Conservation (phyloP, 1,284 basidiomycete species). For the Rhodotorula sp. region DNA sequence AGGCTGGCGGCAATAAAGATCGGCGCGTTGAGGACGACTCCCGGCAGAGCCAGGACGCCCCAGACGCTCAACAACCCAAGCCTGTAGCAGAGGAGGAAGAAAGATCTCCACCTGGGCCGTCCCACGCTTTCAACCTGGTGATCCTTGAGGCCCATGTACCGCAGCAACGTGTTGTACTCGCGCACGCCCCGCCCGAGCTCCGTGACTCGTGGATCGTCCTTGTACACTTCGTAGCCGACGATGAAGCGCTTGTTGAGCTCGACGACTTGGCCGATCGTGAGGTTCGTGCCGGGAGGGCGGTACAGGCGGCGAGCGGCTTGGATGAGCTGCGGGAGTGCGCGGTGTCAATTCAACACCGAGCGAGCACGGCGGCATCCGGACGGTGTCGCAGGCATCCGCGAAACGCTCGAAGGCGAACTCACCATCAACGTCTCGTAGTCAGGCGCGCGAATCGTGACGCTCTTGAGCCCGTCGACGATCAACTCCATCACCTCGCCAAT, state of each 20-base stretch:
- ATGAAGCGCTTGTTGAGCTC: conserved; percentile 93
- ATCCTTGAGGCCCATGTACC: conserved; percentile 93
- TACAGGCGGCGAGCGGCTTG: conserved; percentile 95
- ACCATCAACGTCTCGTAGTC: conserved; percentile 99
- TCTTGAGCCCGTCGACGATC: conserved; percentile 94
- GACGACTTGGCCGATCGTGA: conserved; percentile 93
- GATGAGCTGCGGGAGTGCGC: conserved; percentile 61
- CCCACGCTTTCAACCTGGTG: conserved; percentile 75
- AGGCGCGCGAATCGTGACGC: conserved; percentile 91
- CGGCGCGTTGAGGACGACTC: conserved; percentile 90
- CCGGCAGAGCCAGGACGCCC: conserved; percentile 85
- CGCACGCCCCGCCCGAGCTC: conserved; percentile 80
- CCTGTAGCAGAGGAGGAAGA: conserved; percentile 82
- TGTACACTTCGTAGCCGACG: conserved; percentile 83
- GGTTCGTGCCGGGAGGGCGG: conserved; percentile 88
- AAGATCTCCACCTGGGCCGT: conserved; percentile 71
- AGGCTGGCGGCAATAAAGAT: conserved; percentile 91
- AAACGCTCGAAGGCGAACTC: neutral
- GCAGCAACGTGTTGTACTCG: conserved; percentile 85
- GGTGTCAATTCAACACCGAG: too few species aligned
- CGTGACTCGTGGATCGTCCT: conserved; percentile 87
- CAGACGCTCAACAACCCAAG: conserved; percentile 76
- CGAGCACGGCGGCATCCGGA: too few species aligned
- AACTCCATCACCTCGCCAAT: conserved; percentile 85
- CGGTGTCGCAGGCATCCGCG: too few species aligned